These are phyloP conservation scores for Rubia peregrina DNA, from an alignment of 305 asterid genomes.

Conservation along the genomic window DNA sequence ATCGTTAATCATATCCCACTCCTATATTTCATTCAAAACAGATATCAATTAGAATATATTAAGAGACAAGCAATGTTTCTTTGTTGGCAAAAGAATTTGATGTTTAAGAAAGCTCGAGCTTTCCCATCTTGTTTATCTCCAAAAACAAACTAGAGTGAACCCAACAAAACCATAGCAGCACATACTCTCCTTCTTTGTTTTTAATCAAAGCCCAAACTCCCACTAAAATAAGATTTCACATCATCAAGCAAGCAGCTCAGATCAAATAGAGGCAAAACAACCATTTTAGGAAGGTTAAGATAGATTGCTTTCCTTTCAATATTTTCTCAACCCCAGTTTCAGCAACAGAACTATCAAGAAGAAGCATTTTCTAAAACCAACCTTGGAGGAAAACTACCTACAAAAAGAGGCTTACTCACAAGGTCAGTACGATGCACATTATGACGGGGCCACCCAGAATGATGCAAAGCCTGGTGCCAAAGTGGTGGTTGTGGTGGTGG, in stretches of 20 bases:
- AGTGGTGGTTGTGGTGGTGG: conserved; percentile 90
- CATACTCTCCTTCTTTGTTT: not conserved
- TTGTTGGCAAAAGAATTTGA: not conserved
- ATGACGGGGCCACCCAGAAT: conserved; percentile 80
- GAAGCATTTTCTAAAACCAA: not conserved
- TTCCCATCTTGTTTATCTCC: not conserved
- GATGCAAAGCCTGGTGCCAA: conserved; percentile 82
- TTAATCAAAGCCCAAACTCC: not conserved
- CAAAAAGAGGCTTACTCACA: conserved; percentile 35
- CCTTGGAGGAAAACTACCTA: not conserved
- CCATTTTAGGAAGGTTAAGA: not conserved
- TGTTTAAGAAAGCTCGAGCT: not conserved
- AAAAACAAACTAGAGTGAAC: not conserved
- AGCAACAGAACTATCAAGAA: not conserved
- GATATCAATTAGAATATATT: not conserved
- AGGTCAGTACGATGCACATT: conserved; percentile 77
- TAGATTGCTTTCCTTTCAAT: not conserved
- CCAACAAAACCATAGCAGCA: not conserved
- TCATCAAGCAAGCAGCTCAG: not conserved
- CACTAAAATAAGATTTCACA: not conserved
- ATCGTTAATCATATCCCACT: conserved; percentile 81
- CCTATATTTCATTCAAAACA: conserved; percentile 36
- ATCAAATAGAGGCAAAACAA: not conserved
- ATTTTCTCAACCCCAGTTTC: not conserved
- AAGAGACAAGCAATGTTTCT: not conserved